These are phyloP conservation scores for Patellifolia procumbens DNA, from an alignment of 179 eudicot species.

Conservation along the genomic window DNA sequence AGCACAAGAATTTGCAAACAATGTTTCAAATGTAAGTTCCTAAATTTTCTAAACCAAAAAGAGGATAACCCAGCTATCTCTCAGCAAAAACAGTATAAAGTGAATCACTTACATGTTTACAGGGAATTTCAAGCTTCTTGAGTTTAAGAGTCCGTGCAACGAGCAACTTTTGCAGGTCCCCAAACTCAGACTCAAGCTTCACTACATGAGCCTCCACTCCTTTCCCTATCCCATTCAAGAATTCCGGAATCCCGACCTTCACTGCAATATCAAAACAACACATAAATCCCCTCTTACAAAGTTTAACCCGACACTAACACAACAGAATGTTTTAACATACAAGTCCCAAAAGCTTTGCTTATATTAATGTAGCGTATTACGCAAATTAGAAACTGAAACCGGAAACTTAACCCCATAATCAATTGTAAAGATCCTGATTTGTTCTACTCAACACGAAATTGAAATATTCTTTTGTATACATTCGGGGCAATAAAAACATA, in stretches of 20 bases:
- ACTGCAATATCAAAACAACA: slow-evolving; percentile 40
- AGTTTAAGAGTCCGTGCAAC: slow-evolving; percentile 75
- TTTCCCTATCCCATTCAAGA: slow-evolving; percentile 70
- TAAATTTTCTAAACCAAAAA: no score
- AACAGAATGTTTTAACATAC: not conserved
- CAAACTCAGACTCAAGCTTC: slow-evolving; percentile 74
- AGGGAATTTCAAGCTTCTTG: slow-evolving; percentile 76
- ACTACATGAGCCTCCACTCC: slow-evolving; percentile 70
- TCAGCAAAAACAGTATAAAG: not conserved
- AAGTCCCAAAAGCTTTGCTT: not conserved
- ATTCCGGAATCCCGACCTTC: slow-evolving; percentile 84
- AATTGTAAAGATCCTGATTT: not conserved
- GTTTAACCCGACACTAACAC: not conserved
- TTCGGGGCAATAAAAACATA: not conserved
- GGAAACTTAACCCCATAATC: not conserved
- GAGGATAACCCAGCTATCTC: not conserved
- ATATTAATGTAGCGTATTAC: not conserved
- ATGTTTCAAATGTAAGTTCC: not conserved
- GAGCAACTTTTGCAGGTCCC: slow-evolving; percentile 74
- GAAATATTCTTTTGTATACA: not conserved
- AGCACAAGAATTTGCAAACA: not conserved
- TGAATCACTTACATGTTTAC: slow-evolving; percentile 61
- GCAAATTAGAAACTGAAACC: slow-evolving; percentile 9
- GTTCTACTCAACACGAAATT: not conserved
- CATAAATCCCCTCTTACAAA: not conserved